Evolutionary conservation across 441 rosid genomes (phyloP), one percentile per base, ranked within the genome.

Genomic region (Monsonia emarginata): DNA sequence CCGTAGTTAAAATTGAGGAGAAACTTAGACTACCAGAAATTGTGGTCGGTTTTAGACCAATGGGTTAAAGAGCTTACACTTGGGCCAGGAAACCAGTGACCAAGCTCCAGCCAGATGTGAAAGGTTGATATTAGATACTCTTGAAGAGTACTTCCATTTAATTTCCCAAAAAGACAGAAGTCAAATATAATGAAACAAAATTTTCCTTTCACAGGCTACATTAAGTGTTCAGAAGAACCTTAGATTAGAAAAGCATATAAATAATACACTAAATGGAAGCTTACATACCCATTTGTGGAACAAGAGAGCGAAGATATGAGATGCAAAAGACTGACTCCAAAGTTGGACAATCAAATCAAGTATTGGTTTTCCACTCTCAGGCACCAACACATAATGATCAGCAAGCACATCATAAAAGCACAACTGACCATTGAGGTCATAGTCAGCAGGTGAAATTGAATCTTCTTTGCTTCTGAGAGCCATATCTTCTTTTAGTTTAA

Each of bases 281-380:
- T 32, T 7, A 42, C 83, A 26, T 80, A 94, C 99, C 97, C 96
- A 88, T 83, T 94, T 91, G 75, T 91, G 96, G 61, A 94, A 94
- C 63, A 94, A 78, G 26, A 94, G 96, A 67, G 94, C 57, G 69
- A 89, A 94, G 40, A 91, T 86, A 73, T 91, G 87, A 11, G 96
- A 91, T 63, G 96, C 96, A 78, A 91, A 91, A n/a, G 94, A 89
- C 76, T 94, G 99, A 76, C 96, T 94, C 99, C 99, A 94, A 0
- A 91, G 90, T 72, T 84, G 99, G 46, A 91, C 88, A 76, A 94
- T 86, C 84, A 88, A 72, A 80, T 91, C 88, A 67, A 94, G 92
- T 27, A 88, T 89, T 57, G 73, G 82, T 50, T 85, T 80, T 27
- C 97, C 96, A 61, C 84, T 85, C 65, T 83, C 85, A 5, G 97